Evolutionary conservation across 2,329 filamentous ascomycete species (phyloP), one percentile per base, ranked within the genome.

Genomic region (Fusarium torulosum): DNA sequence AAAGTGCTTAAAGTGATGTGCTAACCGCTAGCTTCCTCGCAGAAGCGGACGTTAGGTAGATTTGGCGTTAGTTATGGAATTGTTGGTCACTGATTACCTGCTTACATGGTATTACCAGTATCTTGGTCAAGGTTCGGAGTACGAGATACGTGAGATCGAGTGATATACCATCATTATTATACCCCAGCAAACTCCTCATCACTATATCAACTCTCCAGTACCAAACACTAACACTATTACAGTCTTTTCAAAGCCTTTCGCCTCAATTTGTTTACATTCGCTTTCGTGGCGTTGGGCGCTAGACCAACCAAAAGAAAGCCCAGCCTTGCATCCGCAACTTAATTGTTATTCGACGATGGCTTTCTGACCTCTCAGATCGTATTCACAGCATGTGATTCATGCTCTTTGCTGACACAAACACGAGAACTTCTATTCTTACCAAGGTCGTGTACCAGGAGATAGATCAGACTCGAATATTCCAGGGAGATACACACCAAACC

Each of bases 281-380:
- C 29, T 7, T 33, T 11, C 9, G 23, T 58, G 55, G 41, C 50
- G 31, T 50, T 55, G 23, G 47, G 27, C 25, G 54, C 41, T 45
- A 40, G 21, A 23, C 23, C 23, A 54, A 19, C 35, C 42, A 46
- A 35, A 17, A 61, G 23, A 8, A 25, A 45, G 25, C 56, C 41
- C 35, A 55, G 58, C 42, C 56, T 53, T 61, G 19, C n/a, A 53
- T 38, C 27, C 29, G 27, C 15, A 35, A 21, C 11, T 11, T n/a
- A 43, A n/a, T 40, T 27, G 13, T 11, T 42, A 38, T 62, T 38
- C 19, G 29, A 27, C 35, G n/a, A 27, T 23, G 20, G 27, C 25
- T 31, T 25, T 29, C 31, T 50, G 21, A n/a, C 23, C 20, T 29
- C 27, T 17, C 43, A 35, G 31, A 29, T 35, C 25, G 31, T 38